Evolutionary conservation across 2,329 filamentous ascomycete species (phyloP).

Genomic region (Epichloe glyceriae): DNA sequence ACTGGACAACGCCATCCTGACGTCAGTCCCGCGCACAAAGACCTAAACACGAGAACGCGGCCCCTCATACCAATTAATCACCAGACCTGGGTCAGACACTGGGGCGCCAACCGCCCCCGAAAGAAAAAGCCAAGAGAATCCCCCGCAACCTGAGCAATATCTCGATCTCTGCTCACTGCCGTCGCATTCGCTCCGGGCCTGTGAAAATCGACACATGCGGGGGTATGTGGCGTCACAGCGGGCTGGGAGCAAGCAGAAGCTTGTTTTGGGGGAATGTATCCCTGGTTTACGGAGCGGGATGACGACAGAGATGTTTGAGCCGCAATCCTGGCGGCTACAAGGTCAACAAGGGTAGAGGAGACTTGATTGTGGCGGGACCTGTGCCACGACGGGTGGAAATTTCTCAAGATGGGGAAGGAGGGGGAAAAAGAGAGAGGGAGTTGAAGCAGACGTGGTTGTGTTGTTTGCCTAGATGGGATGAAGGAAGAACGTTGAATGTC

Average conservation of each 20-base stretch:
- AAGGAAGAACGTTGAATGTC: no score
- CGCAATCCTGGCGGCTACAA: neutral
- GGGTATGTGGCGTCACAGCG: no score
- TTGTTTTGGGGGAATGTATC: neutral
- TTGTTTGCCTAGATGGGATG: no score
- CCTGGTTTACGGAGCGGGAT: neutral
- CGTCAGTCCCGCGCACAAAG: neutral
- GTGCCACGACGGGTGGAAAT: no score
- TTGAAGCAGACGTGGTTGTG: no score
- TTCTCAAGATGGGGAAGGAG: no score
- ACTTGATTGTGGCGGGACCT: no score
- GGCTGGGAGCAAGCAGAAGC: no score
- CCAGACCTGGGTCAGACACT: neutral
- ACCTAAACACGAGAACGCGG: neutral
- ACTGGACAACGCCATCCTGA: neutral
- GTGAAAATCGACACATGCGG: no score
- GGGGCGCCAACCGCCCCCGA: no score
- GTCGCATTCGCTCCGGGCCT: constrained; percentile 1
- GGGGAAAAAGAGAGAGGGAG: neutral
- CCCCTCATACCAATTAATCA: neutral
- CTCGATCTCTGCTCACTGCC: neutral
- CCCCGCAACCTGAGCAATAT: neutral
- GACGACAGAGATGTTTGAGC: neutral
- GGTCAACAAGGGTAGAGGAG: no score
- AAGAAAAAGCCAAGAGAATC: neutral